Base-by-base conservation (phyloP, 2,329 filamentous ascomycete species). In the Gnomoniopsis sp. region DNA sequence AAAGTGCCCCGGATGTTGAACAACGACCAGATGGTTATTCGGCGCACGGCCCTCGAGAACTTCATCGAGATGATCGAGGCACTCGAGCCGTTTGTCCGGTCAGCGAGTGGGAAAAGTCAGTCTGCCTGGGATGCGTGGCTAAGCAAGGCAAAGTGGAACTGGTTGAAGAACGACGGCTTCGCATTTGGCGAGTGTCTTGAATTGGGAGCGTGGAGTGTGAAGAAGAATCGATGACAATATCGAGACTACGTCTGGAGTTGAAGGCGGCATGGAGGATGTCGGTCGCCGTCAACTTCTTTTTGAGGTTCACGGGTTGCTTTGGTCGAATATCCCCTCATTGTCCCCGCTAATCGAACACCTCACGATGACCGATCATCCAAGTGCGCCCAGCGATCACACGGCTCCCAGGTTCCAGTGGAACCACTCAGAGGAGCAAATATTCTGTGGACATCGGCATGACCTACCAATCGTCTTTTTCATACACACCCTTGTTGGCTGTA, bases 41-140 rank as follows among this genome's bases (percentile, higher is more conserved):
- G 68, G 14, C 49, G 63, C 38, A 58, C 68, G 17, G 64, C 65
- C n/a, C 64, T 63, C 30, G 61, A 69, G 46, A 65, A 58, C 8
- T 67, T 69, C 30, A 63, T 64, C 14, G 63, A 63, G 44, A 53
- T 69, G 46, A 65, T 87, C 58, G 83, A 87, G 66, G 83, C 82
- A 57, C 73, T 88, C 67, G 85, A 88, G 66, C 84, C 84, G 17
- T 71, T 86, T 60, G 74, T 88, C 53, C 83, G 83, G 67, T 80
- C 86, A 61, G 79, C 80, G 49, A 87, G 83, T 60, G 82, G 79
- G 6, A 86, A 86, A 73, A 81, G 80, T 60, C 75, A 79, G 57
- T 83, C 86, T 62, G 85, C 88, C 66, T 88, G 85, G 84, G 81
- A 85, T 67, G 73, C 80, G 38, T 88, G 85, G 85, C 87, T 84